phyloP scores from a whole-genome alignment of 306 rosid genomes.

The Alnus glutinosa region DNA sequence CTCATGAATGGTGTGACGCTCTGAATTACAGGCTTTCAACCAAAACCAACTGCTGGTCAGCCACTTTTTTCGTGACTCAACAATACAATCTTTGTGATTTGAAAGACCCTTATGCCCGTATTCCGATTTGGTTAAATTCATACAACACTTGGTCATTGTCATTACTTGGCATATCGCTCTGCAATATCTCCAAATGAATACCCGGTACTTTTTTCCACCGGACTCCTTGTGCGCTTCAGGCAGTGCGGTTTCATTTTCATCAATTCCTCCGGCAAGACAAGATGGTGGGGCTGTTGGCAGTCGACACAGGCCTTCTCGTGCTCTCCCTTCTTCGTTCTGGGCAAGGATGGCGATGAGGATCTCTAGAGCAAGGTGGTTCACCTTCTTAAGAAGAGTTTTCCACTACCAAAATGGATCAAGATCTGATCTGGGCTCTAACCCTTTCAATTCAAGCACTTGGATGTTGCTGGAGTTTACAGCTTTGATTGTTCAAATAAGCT shows the following conservation, averaged over 20 bases:
- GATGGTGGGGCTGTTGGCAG: slow-evolving; percentile 28
- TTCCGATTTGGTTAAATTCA: neutral
- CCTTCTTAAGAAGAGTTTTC: slow-evolving; percentile 81
- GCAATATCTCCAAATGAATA: slow-evolving; percentile 33
- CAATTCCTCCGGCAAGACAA: slow-evolving; percentile 43
- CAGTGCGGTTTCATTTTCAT: slow-evolving; percentile 41
- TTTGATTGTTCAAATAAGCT: slow-evolving; percentile 62
- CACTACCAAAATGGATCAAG: slow-evolving; percentile 95
- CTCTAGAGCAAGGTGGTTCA: slow-evolving; percentile 93
- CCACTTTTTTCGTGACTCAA: slow-evolving; percentile 18
- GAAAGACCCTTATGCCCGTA: slow-evolving; percentile 18
- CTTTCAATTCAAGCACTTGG: slow-evolving; percentile 88
- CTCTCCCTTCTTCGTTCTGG: slow-evolving; percentile 42
- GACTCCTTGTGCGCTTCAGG: slow-evolving; percentile 38
- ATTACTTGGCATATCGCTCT: too few species aligned
- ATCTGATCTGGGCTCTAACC: slow-evolving; percentile 79
- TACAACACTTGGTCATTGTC: too few species aligned
- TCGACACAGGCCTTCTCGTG: slow-evolving; percentile 44
- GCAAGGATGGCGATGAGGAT: slow-evolving; percentile 74
- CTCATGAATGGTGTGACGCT: slow-evolving; percentile 14
- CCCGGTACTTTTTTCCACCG: slow-evolving; percentile 39
- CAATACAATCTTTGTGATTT: slow-evolving; percentile 23
- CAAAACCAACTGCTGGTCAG: neutral
- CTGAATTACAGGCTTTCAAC: neutral
- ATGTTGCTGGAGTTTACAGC: slow-evolving; percentile 74